Evolutionary conservation across 2,329 filamentous ascomycete genomes (phyloP), one percentile per base, ranked within the genome.

Genomic region (Pseudogymnoascus sp.): DNA sequence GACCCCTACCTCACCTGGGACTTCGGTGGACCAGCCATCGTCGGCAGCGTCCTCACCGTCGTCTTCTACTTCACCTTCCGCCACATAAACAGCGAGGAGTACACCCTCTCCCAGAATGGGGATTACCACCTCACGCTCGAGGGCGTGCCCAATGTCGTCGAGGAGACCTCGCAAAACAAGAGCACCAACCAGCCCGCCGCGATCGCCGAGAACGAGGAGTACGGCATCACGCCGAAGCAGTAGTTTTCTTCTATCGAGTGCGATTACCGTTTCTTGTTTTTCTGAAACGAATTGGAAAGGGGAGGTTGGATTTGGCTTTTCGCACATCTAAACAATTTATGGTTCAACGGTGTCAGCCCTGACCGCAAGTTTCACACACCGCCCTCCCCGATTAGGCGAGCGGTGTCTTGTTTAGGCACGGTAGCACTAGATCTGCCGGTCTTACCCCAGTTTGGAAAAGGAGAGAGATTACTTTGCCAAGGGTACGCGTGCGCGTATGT

Each of bases 1-100:
- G 81, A 83, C 68, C 80, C 81, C 5, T 75, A 79, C 66, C 70
- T 83, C 38, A 78, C 77, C 5, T 81, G 79, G 79, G 78, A 78
- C 67, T 81, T 82, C 67, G 79, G 77, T 42, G 80, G 76, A 36
- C 75, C 77, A 8, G 77, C 79, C 36, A 81, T 82, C 46, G 71
- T 76, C 14, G 80, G 80, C 62, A 76, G 70, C 44, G 67, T 81
- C 36, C 68, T 79, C 10, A 77, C 78, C 14, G 70, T 79, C 16
- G 34, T 76, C 60, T 82, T 82, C 69, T 81, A 76, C 68, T 77
- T 79, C 68, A 71, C 75, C 59, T 81, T 80, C 73, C 74, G 75
- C 16, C 76, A 80, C 69, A 78, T 81, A 63, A 78, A 81, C 69
- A 64, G 72, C 60, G 78, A 81, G 66, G 79, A 81, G 68, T 80